These are phyloP conservation scores for Colletotrichum theobromicola DNA, from an alignment of 2,329 filamentous ascomycete species.

Conservation along the genomic window DNA sequence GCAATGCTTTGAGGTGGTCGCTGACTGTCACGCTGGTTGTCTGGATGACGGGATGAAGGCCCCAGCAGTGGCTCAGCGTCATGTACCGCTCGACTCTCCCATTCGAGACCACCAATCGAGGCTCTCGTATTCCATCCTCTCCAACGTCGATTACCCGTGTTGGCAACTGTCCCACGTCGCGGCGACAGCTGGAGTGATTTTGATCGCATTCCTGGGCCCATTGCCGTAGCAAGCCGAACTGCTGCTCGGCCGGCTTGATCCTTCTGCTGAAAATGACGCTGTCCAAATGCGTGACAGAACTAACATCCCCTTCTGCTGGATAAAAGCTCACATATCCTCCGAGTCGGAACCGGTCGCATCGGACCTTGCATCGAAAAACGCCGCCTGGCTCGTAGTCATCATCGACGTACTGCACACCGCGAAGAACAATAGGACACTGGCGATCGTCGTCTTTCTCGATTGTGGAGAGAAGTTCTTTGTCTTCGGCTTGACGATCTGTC, in stretches of 20 bases:
- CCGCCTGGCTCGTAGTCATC: background rate
- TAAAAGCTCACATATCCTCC: background rate
- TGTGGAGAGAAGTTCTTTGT: rapidly evolving
- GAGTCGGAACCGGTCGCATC: background rate
- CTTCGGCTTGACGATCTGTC: background rate
- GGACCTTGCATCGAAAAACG: background rate
- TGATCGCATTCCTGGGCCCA: background rate
- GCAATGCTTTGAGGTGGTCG: background rate
- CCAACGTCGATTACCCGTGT: background rate
- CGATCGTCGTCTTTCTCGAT: rapidly evolving
- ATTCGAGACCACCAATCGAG: background rate
- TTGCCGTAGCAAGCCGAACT: background rate
- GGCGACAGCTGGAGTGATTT: background rate
- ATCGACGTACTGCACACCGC: background rate
- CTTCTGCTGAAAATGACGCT: background rate
- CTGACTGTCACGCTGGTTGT: background rate
- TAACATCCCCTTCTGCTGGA: background rate
- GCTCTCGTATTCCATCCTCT: background rate
- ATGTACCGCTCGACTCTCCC: background rate
- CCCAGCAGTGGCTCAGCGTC: background rate
- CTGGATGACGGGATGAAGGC: background rate
- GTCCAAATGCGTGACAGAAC: background rate
- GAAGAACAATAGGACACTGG: background rate
- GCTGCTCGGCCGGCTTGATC: background rate
- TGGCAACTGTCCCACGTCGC: background rate